Evolutionary conservation across 768 basidiomycete species (phyloP), one percentile per base, ranked within the genome.

Genomic region (Phaeotremella skinneri): DNA sequence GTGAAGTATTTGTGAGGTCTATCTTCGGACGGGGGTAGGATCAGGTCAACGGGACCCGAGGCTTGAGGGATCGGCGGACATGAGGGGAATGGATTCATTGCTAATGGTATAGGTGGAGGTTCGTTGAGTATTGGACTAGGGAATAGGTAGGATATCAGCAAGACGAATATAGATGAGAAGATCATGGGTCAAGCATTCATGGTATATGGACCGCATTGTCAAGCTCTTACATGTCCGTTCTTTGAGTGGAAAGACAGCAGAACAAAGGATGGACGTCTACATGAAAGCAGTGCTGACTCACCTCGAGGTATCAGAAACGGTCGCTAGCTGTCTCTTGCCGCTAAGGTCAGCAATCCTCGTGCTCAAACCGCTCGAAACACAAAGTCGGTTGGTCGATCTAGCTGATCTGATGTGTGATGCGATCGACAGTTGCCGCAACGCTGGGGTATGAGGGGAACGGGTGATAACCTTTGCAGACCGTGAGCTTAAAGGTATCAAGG

Each of bases 1-100:
- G 82, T 81, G 62, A 99, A 87, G 48, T 92, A 74, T 50, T 87
- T 70, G 43, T 73, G 76, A 6, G 68, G 66, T 26, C 75, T 57
- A 58, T 70, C 69, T 60, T 76, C 75, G 0, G 73, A 67, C 4
- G 73, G 73, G 0, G 75, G 75, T 3, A 76, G 61, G 37, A 70
- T 64, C 48, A 76, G 66, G 32, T 67, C 25, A 48, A 66, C 66
- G 21, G 66, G 67, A 4, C 63, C 66, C 20, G 21, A 17, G 2
- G 70, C 64, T 51, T 61, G 64, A 29, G 70, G 64, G 26, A 67
- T 62, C 7, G 73, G 61, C 13, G 69, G 70, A 58, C 59, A 63
- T 16, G 72, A 73, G 25, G 63, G 62, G 56, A 64, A 72, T 31
- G 66, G 61, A 49, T 45, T 45, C 21, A 37, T 37, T 17, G 7